Conservation (phyloP, 345 rosid genomes). For the Eucalyptus pumila region DNA sequence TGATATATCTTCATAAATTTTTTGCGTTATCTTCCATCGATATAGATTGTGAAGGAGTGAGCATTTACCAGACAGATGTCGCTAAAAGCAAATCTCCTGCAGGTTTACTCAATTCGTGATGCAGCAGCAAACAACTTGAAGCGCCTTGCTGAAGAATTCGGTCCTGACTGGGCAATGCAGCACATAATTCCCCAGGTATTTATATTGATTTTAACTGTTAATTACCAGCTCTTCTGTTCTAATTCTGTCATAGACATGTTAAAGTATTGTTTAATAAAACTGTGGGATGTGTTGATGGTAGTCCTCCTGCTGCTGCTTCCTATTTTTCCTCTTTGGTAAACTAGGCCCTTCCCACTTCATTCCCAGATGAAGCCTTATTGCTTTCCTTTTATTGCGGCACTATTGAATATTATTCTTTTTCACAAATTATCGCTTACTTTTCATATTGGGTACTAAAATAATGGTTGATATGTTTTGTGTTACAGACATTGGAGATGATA, state of each 20-base stretch:
- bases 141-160: conserved; percentile 46
- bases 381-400: background rate
- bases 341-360: background rate
- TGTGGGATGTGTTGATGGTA: background rate
- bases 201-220: background rate
- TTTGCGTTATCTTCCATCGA: background rate
- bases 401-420: background rate
- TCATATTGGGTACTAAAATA: background rate
- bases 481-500: conserved; percentile 74
- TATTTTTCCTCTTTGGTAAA: background rate
- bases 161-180: conserved; percentile 45
- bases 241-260: background rate
- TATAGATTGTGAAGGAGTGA: background rate
- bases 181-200: conserved; percentile 43
- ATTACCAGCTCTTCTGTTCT: background rate
- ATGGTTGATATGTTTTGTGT: background rate
- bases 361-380: background rate
- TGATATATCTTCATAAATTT: background rate
- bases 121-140: conserved; percentile 44
- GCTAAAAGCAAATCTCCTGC: background rate
- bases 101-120: conserved; percentile 43
- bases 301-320: background rate
- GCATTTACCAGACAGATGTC: background rate
- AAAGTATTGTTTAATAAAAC: background rate
- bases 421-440: background rate